phyloP scores from a whole-genome alignment of 257 asterid genomes.

The Nicotiana obtusifolia region DNA sequence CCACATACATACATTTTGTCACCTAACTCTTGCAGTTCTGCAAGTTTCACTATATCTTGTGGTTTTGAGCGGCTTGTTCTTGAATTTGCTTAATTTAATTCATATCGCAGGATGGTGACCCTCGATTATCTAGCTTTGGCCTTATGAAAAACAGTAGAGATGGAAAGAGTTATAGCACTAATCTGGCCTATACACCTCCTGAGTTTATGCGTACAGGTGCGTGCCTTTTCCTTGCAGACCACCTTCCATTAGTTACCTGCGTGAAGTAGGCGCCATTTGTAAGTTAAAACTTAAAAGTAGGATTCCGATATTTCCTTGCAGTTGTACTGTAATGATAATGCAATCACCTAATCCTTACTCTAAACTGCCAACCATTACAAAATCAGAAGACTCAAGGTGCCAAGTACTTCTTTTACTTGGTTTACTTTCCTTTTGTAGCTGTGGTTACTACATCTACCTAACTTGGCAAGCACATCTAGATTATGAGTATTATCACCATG shows the following conservation, averaged over 20 bases:
- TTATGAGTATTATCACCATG: background rate
- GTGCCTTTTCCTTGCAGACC: background rate
- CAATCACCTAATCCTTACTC: background rate
- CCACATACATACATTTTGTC: background rate
- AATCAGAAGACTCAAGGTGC: background rate
- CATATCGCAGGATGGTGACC: slow-evolving; percentile 80
- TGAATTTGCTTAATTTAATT: background rate
- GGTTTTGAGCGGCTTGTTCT: background rate
- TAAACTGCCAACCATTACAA: background rate
- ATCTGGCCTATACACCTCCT: slow-evolving; percentile 92
- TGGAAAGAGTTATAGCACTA: slow-evolving; percentile 97
- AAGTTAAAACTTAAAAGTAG: background rate
- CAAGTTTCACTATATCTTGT: background rate
- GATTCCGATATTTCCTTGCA: background rate
- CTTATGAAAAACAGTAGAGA: slow-evolving; percentile 94
- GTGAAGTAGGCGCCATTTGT: background rate
- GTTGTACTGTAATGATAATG: background rate
- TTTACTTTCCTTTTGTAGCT: background rate
- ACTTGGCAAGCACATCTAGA: background rate
- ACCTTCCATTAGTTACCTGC: background rate
- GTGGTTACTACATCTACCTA: background rate
- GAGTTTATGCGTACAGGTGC: slow-evolving; percentile 93
- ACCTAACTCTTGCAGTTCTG: background rate
- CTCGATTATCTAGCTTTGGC: slow-evolving; percentile 89
- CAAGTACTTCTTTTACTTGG: background rate